Evolutionary conservation across 768 basidiomycete genomes (phyloP).

Genomic region (Kwoniella dejecticola): DNA sequence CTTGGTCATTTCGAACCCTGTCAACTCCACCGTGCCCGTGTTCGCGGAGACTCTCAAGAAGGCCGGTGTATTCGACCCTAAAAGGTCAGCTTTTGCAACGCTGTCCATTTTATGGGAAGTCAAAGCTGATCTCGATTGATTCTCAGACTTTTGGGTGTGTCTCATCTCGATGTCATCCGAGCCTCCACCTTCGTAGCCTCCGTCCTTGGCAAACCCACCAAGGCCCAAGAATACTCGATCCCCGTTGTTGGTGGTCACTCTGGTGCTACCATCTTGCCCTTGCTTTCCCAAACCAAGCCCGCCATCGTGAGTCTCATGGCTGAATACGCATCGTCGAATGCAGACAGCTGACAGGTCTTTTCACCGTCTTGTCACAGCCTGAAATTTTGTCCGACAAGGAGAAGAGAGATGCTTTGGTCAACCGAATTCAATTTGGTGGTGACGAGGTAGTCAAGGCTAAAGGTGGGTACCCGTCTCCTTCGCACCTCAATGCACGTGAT

Average conservation of each 20-base stretch:
- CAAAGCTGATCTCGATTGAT: conserved; percentile 1
- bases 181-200: conserved; percentile 84
- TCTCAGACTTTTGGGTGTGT: conserved; percentile 81
- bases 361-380: conserved; percentile 57
- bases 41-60: conserved; percentile 88
- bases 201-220: conserved; percentile 58
- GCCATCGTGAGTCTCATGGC: conserved; percentile 34
- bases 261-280: conserved; percentile 94
- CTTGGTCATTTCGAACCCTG: conserved; percentile 97
- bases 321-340: no score
- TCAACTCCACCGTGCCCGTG: conserved; percentile 87
- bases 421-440: conserved; percentile 96
- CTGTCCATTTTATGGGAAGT: not conserved
- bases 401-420: conserved; percentile 72
- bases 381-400: conserved; percentile 66
- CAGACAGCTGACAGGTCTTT: not conserved
- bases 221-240: conserved; percentile 68
- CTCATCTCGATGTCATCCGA: conserved; percentile 97
- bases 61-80: conserved; percentile 87
- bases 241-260: conserved; percentile 95
- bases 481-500: not conserved
- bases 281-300: conserved; percentile 75
- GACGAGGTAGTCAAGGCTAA: conserved; percentile 99
- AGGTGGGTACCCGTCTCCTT: conserved; percentile 42
- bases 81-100: conserved; percentile 55